Conservation (phyloP, 371 early-diverging fungal genomes). For the Lichtheimia ramosa region DNA sequence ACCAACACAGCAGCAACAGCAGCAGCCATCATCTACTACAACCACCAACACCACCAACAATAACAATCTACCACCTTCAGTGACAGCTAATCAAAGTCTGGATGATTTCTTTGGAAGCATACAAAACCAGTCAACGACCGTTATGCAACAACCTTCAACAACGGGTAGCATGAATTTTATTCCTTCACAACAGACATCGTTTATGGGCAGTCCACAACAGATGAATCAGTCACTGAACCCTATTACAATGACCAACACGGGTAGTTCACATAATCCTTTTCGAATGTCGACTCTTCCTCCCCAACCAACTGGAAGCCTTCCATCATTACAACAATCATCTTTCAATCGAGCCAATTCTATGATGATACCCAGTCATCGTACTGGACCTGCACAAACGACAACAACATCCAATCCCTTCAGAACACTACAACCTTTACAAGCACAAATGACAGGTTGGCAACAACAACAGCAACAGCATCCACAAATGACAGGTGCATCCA, state of each 20-base stretch:
- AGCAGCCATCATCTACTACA: slow-evolving; percentile 8
- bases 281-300: not conserved
- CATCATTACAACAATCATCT: slow-evolving; percentile 5
- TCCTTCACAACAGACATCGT: not conserved
- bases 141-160: slow-evolving; percentile 35
- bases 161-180: slow-evolving; percentile 2
- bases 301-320: not conserved
- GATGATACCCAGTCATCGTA: not conserved
- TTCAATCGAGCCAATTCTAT: not conserved
- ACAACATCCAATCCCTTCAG: slow-evolving; percentile 4
- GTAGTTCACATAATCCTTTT: not conserved
- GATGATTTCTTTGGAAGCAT: slow-evolving; percentile 77
- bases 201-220: not conserved
- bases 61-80: slow-evolving; percentile 23
- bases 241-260: not conserved
- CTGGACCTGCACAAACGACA: not conserved
- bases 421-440: not conserved
- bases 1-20: slow-evolving; percentile 14
- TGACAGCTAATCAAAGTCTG: slow-evolving; percentile 41
- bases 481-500: too few relatives aligned
- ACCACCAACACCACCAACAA: slow-evolving; percentile 19
- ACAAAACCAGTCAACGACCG: slow-evolving; percentile 58
- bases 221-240: not conserved
- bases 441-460: not conserved
- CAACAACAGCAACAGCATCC: not conserved